A percentile compares a stretch with the other conserved stretches of the same genome.
Conservation (phyloP, 306 rosid species). For the Boehmeria nivea region DNA sequence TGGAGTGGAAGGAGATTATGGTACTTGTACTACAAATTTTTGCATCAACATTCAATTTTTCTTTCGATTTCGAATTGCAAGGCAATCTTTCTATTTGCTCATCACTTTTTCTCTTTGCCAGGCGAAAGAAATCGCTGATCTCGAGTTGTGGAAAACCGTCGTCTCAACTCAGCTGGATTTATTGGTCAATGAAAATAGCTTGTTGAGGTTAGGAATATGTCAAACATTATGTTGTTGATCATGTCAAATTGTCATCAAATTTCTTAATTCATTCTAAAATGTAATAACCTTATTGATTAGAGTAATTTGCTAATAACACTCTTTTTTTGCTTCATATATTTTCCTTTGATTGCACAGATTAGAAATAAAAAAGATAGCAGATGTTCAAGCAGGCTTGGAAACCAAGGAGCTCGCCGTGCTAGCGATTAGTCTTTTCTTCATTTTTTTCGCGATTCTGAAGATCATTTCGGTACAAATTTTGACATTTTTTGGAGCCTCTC, state of each 20-base stretch:
- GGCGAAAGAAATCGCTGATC: slow-evolving; percentile 53
- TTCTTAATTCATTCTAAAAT: no score
- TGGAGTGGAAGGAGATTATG: slow-evolving; percentile 42
- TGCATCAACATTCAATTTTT: no score
- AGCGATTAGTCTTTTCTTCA: slow-evolving; percentile 53
- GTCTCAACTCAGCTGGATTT: slow-evolving; percentile 50
- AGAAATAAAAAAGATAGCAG: slow-evolving; percentile 43
- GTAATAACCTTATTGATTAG: no score
- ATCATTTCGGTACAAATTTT: slow-evolving; percentile 39
- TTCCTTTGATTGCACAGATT: slow-evolving; percentile 30
- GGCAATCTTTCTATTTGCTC: no score
- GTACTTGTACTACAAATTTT: no score
- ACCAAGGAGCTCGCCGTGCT: slow-evolving; percentile 64
- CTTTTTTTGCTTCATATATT: no score
- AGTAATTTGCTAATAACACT: no score
- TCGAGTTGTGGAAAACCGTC: slow-evolving; percentile 61
- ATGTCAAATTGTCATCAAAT: no score
- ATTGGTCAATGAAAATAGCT: slow-evolving; percentile 51
- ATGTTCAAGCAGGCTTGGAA: slow-evolving; percentile 56
- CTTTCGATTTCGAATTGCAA: no score
- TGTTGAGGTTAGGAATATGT: slow-evolving; percentile 71
- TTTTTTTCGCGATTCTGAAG: slow-evolving; percentile 55
- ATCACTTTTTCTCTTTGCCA: slow-evolving; percentile 29
- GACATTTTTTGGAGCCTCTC: no score
- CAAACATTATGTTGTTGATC: neutral